Evolutionary conservation across 352 stramenopile genomes (phyloP).

Genomic region (Phytophthora fragariae): DNA sequence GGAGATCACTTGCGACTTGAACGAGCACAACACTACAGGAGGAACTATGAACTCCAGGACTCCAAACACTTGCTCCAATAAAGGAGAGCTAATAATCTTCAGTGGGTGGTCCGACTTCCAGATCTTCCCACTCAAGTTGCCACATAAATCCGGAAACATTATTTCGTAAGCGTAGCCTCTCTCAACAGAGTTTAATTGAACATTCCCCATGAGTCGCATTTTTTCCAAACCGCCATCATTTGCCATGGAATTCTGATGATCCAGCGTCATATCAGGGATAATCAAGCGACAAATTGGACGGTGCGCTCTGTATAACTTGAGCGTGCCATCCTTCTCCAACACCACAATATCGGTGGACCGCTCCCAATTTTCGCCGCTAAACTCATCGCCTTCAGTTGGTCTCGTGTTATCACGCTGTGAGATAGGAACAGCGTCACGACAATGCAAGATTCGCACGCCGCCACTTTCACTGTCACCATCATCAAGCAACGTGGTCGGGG

Average conservation of each 20-base stretch:
- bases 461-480: constrained; percentile 15
- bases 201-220: constrained; percentile 18
- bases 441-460: constrained; percentile 38
- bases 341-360: constrained; percentile 51
- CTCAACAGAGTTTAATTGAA: constrained; percentile 41
- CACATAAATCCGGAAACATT: constrained; percentile 23
- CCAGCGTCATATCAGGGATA: constrained; percentile 15
- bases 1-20: constrained; percentile 36
- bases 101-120: constrained; percentile 57
- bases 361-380: background rate
- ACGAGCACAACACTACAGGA: constrained; percentile 11
- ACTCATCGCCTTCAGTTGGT: constrained; percentile 3
- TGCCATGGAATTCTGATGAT: background rate
- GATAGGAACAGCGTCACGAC: constrained; percentile 55
- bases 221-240: constrained; percentile 8
- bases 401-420: background rate
- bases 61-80: constrained; percentile 45
- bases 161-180: constrained; percentile 43
- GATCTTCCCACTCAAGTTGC: constrained; percentile 31
- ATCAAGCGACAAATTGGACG: constrained; percentile 43
- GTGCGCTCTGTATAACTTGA: constrained; percentile 47
- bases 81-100: constrained; percentile 36
- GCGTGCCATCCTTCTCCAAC: constrained; percentile 35
- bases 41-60: constrained; percentile 45
- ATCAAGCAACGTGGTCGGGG: background rate